These are phyloP conservation scores for Talaromyces wortmannii DNA, from an alignment of 495 filamentous ascomycete species.

Conservation along the genomic window DNA sequence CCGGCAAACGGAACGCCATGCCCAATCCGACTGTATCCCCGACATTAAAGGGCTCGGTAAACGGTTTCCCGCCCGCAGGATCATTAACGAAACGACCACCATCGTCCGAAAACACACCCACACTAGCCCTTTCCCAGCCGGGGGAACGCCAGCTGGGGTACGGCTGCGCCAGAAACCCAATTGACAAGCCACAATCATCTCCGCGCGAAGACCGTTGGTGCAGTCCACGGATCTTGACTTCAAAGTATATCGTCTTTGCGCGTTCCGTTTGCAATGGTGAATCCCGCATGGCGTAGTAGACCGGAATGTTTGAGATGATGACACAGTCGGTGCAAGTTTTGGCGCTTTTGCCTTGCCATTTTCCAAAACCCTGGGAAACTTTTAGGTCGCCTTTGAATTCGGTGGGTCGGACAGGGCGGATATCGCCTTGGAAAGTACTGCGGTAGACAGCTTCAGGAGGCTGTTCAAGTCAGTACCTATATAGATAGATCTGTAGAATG, in stretches of 20 bases:
- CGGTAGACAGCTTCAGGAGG: slow-evolving; percentile 31
- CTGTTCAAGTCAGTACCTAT: slow-evolving; percentile 3
- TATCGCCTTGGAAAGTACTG: slow-evolving; percentile 31
- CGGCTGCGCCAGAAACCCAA: slow-evolving; percentile 75
- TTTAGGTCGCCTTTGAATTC: slow-evolving; percentile 41
- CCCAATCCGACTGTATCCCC: slow-evolving; percentile 61
- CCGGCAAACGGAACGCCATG: slow-evolving; percentile 53
- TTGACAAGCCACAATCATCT: slow-evolving; percentile 56
- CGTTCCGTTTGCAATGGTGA: slow-evolving; percentile 54
- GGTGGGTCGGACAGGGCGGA: slow-evolving; percentile 35
- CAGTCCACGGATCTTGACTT: slow-evolving; percentile 54
- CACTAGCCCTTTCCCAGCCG: slow-evolving; percentile 80
- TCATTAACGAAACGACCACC: slow-evolving; percentile 85
- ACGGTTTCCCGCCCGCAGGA: slow-evolving; percentile 71
- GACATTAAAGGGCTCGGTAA: slow-evolving; percentile 45
- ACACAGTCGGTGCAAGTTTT: slow-evolving; percentile 27
- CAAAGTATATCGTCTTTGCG: slow-evolving; percentile 68
- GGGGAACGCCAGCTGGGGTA: slow-evolving; percentile 85
- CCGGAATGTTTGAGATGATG: slow-evolving; percentile 61
- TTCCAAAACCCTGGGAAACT: slow-evolving; percentile 17
- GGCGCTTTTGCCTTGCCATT: slow-evolving; percentile 38
- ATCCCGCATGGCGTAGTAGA: slow-evolving; percentile 65
- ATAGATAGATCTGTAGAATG: background rate
- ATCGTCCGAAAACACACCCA: slow-evolving; percentile 90
- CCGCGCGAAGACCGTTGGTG: slow-evolving; percentile 9